Conservation (phyloP, 371 early-diverging fungal species). For the Circinella umbellata region DNA sequence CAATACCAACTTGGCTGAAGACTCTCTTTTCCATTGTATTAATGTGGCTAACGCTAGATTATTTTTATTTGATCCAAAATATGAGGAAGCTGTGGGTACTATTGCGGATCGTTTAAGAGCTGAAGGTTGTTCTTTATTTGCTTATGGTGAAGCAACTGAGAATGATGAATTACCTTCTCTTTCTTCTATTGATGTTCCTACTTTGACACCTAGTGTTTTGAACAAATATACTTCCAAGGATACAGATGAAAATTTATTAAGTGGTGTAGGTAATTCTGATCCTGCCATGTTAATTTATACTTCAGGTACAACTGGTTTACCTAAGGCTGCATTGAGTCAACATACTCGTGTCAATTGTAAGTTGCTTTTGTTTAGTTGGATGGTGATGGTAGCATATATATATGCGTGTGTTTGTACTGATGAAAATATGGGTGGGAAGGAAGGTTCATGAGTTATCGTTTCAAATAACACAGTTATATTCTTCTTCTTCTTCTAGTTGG, state of each 20-base stretch:
- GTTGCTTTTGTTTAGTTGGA: not conserved
- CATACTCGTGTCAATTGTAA: conserved; percentile 29
- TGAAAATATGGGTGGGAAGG: too few species aligned
- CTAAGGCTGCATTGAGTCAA: conserved; percentile 30
- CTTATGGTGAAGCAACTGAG: conserved; percentile 39
- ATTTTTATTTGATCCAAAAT: conserved; percentile 39
- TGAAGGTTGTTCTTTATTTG: conserved; percentile 18
- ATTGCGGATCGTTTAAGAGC: conserved; percentile 13
- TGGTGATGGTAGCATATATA: not conserved
- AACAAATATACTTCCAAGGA: conserved; percentile 30
- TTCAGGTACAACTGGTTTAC: conserved; percentile 31
- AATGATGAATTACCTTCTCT: conserved; percentile 25
- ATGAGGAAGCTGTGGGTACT: conserved; percentile 28
- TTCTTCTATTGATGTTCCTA: conserved; percentile 26
- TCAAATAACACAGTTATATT: too few species aligned
- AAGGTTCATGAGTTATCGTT: too few species aligned
- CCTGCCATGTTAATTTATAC: conserved; percentile 56
- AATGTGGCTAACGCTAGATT: conserved; percentile 28
- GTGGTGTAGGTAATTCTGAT: conserved; percentile 31
- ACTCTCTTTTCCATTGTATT: conserved; percentile 38
- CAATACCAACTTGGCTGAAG: conserved; percentile 37
- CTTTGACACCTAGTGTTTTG: conserved; percentile 35
- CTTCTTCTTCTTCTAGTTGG: conserved; percentile 28
- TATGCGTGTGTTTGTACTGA: too few species aligned
- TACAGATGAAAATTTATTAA: conserved; percentile 33